Conservation (phyloP, 768 basidiomycete genomes). For the Phanerochaete sordida region DNA sequence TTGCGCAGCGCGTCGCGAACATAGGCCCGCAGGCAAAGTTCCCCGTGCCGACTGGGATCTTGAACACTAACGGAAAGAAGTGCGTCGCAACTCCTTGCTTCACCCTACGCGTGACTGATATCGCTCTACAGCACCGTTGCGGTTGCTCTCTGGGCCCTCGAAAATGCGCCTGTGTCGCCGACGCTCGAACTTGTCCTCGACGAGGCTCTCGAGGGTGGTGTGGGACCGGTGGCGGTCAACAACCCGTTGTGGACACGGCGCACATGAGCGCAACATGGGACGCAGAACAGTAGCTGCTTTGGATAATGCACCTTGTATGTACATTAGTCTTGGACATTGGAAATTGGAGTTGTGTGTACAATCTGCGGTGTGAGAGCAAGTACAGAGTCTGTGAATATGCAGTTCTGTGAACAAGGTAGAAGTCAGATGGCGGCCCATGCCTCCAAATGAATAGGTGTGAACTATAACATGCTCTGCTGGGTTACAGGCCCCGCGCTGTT, state of each 20-base stretch:
- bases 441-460: too few relatives aligned
- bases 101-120: neutral
- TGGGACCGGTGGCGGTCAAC: constrained; percentile 50
- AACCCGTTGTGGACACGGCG: constrained; percentile 52
- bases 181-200: constrained; percentile 53
- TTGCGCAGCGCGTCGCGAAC: constrained; percentile 24
- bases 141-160: constrained; percentile 70
- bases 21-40: constrained; percentile 67
- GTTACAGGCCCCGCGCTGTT: too few relatives aligned
- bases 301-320: too few relatives aligned
- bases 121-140: constrained; percentile 28
- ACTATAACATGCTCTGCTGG: too few relatives aligned
- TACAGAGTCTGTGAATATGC: too few relatives aligned
- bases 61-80: constrained; percentile 72
- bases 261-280: too few relatives aligned
- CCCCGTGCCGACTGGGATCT: constrained; percentile 80
- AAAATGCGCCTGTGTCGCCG: constrained; percentile 43
- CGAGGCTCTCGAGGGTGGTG: constrained; percentile 59
- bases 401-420: too few relatives aligned
- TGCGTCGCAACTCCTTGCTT: constrained; percentile 28
- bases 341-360: too few relatives aligned
- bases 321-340: too few relatives aligned
- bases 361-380: too few relatives aligned
- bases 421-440: too few relatives aligned
- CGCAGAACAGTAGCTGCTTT: too few relatives aligned